These are phyloP conservation scores for Fusarium tjaetaba DNA, from an alignment of 2,329 filamentous ascomycete genomes.

Conservation along the genomic window DNA sequence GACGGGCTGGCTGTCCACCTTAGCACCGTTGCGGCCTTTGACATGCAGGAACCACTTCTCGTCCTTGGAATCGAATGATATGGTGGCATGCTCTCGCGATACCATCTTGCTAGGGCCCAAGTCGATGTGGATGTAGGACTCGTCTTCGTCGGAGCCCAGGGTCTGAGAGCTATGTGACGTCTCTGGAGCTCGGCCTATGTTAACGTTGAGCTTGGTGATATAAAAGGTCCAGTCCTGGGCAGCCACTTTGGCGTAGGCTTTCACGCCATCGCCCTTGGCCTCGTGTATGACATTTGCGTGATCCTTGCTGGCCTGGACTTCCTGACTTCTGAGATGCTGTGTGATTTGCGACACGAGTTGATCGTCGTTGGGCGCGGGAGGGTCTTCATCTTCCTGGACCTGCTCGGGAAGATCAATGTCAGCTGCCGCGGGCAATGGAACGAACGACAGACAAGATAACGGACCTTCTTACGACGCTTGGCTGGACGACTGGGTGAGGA, in stretches of 20 bases:
- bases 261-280: constrained; percentile 68
- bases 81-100: constrained; percentile 79
- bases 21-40: constrained; percentile 91
- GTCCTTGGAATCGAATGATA: constrained; percentile 74
- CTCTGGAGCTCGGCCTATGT: constrained; percentile 78
- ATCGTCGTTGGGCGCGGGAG: constrained; percentile 62
- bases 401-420: constrained; percentile 37
- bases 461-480: constrained; percentile 72
- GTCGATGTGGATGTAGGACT: constrained; percentile 79
- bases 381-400: constrained; percentile 51
- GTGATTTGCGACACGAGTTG: constrained; percentile 66
- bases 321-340: constrained; percentile 59
- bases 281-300: constrained; percentile 73
- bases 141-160: constrained; percentile 57
- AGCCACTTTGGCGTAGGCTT: constrained; percentile 84
- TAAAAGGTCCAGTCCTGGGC: constrained; percentile 88
- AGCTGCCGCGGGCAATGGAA: constrained; percentile 14
- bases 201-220: constrained; percentile 77
- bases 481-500: constrained; percentile 70
- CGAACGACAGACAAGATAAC: constrained; percentile 2
- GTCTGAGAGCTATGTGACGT: constrained; percentile 49
- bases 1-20: constrained; percentile 78
- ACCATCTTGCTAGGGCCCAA: constrained; percentile 85
- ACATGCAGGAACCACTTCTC: constrained; percentile 86
- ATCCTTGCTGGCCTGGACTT: constrained; percentile 69